Conservation (phyloP, 202 grass and related monocot genomes). For the Hordeum pubiflorum region DNA sequence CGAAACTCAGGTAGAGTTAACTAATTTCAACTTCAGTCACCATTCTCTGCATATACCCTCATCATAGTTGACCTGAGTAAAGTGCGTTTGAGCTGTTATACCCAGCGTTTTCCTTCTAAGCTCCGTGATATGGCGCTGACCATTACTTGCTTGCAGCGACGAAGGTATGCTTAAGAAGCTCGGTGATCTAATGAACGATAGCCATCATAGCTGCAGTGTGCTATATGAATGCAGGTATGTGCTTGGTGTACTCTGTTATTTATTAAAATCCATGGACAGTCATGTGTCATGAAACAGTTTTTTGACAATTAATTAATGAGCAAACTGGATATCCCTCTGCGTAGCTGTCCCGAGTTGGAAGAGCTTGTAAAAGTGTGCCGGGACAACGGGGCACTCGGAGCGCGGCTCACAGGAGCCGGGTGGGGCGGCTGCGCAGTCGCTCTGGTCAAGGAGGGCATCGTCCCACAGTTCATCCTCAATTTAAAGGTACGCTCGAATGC, state of each 20-base stretch:
- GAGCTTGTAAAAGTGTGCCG: constrained; percentile 85
- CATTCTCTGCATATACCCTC: not conserved
- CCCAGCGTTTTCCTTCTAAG: not conserved
- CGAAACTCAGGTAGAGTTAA: constrained; percentile 47
- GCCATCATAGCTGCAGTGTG: constrained; percentile 86
- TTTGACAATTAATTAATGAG: not conserved
- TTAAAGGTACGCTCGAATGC: constrained; percentile 51
- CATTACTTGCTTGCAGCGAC: constrained; percentile 35
- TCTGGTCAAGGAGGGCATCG: constrained; percentile 78
- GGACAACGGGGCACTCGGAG: constrained; percentile 80
- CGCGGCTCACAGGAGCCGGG: constrained; percentile 85
- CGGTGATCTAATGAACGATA: constrained; percentile 93
- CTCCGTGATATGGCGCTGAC: not conserved
- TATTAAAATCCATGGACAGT: not conserved
- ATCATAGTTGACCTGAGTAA: not conserved
- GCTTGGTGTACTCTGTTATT: not conserved
- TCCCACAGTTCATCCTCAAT: constrained; percentile 87
- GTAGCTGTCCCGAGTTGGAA: constrained; percentile 87
- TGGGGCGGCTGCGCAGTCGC: constrained; percentile 93
- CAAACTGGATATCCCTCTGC: not conserved
- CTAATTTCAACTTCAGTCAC: not conserved
- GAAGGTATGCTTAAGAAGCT: constrained; percentile 74
- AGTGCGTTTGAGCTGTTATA: not conserved
- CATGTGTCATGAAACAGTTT: not conserved
- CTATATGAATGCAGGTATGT: constrained; percentile 94